Conservation (phyloP, 306 rosid species). For the Arachis stenosperma region DNA sequence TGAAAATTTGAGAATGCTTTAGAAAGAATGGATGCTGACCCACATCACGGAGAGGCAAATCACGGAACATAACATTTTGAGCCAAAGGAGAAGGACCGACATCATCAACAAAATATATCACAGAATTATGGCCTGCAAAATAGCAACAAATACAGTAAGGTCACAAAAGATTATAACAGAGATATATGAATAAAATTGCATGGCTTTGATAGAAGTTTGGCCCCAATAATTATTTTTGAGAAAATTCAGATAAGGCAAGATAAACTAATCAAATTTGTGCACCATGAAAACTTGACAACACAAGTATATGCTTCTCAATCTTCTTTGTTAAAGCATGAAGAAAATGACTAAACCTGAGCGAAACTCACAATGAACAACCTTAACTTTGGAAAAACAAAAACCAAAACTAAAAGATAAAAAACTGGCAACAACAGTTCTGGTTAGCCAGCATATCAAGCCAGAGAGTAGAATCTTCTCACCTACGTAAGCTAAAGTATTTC, state of each 20-base stretch:
- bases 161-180: constrained; percentile 29
- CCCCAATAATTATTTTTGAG: neutral
- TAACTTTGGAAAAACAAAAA: constrained; percentile 19
- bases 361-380: constrained; percentile 20
- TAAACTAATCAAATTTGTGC: constrained; percentile 13
- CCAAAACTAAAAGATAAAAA: constrained; percentile 15
- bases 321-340: constrained; percentile 27
- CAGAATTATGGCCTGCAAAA: constrained; percentile 86
- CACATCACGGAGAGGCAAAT: constrained; percentile 99
- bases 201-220: constrained; percentile 15
- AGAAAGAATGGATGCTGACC: constrained; percentile 94
- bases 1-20: constrained; percentile 33
- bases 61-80: constrained; percentile 84
- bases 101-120: constrained; percentile 91
- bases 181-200: constrained; percentile 18
- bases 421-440: constrained; percentile 31
- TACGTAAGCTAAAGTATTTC: constrained; percentile 86
- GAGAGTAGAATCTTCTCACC: constrained; percentile 65
- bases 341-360: constrained; percentile 26
- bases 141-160: constrained; percentile 40
- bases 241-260: neutral
- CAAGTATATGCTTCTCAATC: neutral
- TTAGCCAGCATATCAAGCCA: constrained; percentile 27
- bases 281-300: neutral
- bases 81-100: constrained; percentile 97